A percentile compares a stretch with the other conserved stretches of the same genome.
phyloP scores from a whole-genome alignment of 164 flowering plant genomes.

The Aristolochia fimbriata region DNA sequence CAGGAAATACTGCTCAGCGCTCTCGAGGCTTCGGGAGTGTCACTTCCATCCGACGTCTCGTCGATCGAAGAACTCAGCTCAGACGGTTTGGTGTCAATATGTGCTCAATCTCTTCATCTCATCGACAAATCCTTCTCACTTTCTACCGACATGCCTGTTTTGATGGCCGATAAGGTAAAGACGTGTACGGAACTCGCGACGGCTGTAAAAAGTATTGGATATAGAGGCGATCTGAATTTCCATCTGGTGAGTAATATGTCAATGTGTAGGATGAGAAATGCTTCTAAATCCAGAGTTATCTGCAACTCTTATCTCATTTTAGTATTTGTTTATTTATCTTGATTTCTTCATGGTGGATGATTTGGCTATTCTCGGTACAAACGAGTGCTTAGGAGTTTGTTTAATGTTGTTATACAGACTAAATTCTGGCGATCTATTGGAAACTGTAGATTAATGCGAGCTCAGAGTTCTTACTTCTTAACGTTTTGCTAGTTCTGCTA shows the following conservation, averaged over 20 bases:
- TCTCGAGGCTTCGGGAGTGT: conserved; percentile 33
- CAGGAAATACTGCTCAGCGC: conserved; percentile 42
- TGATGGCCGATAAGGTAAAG: conserved; percentile 41
- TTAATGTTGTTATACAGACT: too few relatives aligned
- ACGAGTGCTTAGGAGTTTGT: too few relatives aligned
- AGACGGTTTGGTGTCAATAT: conserved; percentile 39
- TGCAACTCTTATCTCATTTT: too few relatives aligned
- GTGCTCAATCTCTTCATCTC: conserved; percentile 41
- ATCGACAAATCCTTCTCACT: conserved; percentile 27
- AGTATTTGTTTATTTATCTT: too few relatives aligned
- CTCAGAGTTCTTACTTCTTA: too few relatives aligned
- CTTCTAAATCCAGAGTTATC: too few relatives aligned
- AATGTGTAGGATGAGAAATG: too few relatives aligned
- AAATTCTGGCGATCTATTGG: too few relatives aligned
- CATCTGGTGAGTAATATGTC: conserved; percentile 35
- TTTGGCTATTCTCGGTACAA: too few relatives aligned
- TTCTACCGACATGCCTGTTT: conserved; percentile 29
- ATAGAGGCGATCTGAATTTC: conserved; percentile 51
- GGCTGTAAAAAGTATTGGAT: conserved; percentile 41
- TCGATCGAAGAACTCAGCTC: conserved; percentile 38
- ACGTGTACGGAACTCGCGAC: conserved; percentile 49
- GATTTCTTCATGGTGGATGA: too few relatives aligned
- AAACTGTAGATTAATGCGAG: too few relatives aligned
- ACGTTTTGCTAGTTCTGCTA: too few relatives aligned
- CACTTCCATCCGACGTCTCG: conserved; percentile 34